Evolutionary conservation across 768 basidiomycete genomes (phyloP).

Genomic region (Termitomyces sp.): DNA sequence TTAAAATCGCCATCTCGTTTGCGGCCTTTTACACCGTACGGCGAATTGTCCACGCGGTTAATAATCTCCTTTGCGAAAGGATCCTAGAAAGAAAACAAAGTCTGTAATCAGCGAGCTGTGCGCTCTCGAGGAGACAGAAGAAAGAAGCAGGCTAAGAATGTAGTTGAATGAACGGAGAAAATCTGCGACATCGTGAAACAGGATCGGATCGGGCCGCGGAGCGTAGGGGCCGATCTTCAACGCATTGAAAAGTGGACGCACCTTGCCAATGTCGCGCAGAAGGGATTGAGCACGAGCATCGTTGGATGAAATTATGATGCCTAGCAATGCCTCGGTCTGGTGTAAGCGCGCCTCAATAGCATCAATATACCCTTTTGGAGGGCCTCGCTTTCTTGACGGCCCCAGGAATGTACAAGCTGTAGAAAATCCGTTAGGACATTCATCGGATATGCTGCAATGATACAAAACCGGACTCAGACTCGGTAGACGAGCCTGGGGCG

Average conservation of each 20-base stretch:
- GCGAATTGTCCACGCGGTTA: constrained; percentile 74
- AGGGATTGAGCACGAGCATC: constrained; percentile 42
- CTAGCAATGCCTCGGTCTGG: constrained; percentile 87
- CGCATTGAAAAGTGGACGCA: constrained; percentile 21
- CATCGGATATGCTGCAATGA: constrained; percentile 11
- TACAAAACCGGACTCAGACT: constrained; percentile 9
- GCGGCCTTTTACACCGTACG: constrained; percentile 76
- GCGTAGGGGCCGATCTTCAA: neutral
- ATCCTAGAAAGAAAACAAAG: constrained; percentile 46
- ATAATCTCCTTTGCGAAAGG: constrained; percentile 79
- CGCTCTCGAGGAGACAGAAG: neutral
- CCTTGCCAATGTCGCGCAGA: constrained; percentile 52
- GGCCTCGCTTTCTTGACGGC: constrained; percentile 80
- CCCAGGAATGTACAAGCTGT: constrained; percentile 77
- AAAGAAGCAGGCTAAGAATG: constrained; percentile 3
- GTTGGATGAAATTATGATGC: constrained; percentile 65
- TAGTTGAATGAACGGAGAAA: neutral
- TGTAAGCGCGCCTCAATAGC: constrained; percentile 90
- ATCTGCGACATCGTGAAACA: constrained; percentile 8
- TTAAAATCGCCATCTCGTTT: constrained; percentile 38
- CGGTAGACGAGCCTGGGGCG: neutral
- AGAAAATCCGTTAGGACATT: constrained; percentile 10
- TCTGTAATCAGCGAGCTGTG: constrained; percentile 6
- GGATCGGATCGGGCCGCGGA: constrained; percentile 9
- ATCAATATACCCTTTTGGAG: constrained; percentile 94